phyloP scores from a whole-genome alignment of 768 basidiomycete species.

The Xerocomellus amylosporus region DNA sequence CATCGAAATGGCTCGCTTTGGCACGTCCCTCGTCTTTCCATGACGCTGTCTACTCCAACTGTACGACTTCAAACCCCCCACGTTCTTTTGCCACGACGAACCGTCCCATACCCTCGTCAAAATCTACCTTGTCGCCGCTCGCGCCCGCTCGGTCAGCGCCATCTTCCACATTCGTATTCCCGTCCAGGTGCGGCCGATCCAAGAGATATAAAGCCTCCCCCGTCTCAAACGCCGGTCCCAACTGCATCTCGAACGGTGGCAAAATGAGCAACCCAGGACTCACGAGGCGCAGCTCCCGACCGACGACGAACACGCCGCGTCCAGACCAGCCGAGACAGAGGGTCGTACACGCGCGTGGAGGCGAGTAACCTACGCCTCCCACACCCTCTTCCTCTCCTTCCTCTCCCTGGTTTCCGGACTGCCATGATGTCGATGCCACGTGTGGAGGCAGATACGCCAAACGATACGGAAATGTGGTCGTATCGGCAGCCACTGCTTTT shows the following conservation, averaged over 20 bases:
- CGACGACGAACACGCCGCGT: constrained; percentile 28
- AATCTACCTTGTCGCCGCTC: constrained; percentile 25
- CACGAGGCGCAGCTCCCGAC: constrained; percentile 23
- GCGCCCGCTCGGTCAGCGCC: background rate
- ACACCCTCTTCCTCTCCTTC: background rate
- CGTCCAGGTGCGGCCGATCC: background rate
- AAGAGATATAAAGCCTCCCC: constrained; percentile 17
- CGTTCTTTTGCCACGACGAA: constrained; percentile 26
- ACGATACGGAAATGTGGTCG: constrained; percentile 20
- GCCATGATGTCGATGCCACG: background rate
- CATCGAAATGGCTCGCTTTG: background rate
- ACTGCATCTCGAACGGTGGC: constrained; percentile 30
- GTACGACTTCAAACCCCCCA: constrained; percentile 29
- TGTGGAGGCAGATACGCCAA: constrained; percentile 16
- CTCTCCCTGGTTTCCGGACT: background rate
- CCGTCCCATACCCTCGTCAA: constrained; percentile 32
- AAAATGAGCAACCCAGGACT: constrained; percentile 24
- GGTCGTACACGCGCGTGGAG: constrained; percentile 8
- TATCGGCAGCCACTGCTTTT: background rate
- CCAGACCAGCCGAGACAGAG: constrained; percentile 28
- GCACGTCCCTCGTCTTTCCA: background rate
- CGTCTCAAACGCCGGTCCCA: constrained; percentile 27
- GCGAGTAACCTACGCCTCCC: background rate
- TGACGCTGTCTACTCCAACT: constrained; percentile 13
- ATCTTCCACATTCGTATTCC: background rate